Conservation (phyloP, 306 rosid species). For the Hylodesmum podocarpum region DNA sequence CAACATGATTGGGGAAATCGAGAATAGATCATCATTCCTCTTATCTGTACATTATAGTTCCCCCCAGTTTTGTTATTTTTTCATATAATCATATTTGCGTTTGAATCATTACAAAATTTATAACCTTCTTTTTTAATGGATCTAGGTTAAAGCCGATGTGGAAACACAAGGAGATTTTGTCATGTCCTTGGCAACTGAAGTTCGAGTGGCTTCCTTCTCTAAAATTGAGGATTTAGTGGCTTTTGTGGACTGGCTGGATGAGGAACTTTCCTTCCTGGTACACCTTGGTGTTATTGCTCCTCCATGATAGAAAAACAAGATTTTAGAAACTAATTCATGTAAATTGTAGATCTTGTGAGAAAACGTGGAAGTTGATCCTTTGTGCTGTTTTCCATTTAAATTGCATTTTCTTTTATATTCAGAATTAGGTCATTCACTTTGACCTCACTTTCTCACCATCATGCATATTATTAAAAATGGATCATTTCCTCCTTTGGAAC, state of each 20-base stretch:
- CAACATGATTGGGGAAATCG: conserved; percentile 87
- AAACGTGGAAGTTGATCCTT: conserved; percentile 8
- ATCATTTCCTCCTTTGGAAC: neutral
- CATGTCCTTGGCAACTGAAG: conserved; percentile 79
- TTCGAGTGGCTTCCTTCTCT: conserved; percentile 77
- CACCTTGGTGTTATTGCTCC: conserved; percentile 1
- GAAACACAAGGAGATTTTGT: conserved; percentile 87
- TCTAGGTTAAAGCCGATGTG: conserved; percentile 71
- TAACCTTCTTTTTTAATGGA: neutral
- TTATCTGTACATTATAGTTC: conserved; percentile 55
- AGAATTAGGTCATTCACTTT: neutral
- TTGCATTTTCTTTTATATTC: neutral
- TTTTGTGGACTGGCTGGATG: conserved; percentile 92
- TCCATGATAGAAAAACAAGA: neutral
- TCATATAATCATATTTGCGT: neutral
- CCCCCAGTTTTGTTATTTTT: neutral
- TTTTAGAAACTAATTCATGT: neutral
- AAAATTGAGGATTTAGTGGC: conserved; percentile 70
- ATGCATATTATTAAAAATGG: neutral
- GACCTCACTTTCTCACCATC: neutral
- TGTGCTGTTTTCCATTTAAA: neutral
- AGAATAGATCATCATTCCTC: conserved; percentile 78
- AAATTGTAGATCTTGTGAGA: neutral
- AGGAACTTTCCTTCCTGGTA: conserved; percentile 58
- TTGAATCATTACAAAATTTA: conserved; percentile 5